Evolutionary conservation across 176 grass and related monocot genomes (phyloP).

Genomic region (Tillandsia fasciculata): DNA sequence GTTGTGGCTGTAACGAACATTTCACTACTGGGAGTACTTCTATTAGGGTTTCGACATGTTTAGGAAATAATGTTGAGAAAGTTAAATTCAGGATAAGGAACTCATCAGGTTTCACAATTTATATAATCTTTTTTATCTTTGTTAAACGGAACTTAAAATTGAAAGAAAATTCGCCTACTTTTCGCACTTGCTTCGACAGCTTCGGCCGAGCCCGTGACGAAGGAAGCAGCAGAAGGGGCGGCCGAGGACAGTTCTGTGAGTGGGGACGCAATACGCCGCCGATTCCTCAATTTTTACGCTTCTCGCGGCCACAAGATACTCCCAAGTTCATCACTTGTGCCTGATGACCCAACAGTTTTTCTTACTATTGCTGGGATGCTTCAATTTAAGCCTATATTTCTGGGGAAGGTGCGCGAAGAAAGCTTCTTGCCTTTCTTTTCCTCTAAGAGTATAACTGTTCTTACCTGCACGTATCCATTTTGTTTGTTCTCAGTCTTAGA

Average conservation of each 20-base stretch:
- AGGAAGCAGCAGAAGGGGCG: constrained; percentile 15
- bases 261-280: constrained; percentile 57
- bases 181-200: neutral
- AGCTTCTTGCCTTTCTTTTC: neutral
- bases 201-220: constrained; percentile 29
- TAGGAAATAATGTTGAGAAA: neutral
- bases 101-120: constrained; percentile 33
- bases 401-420: constrained; percentile 54
- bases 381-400: constrained; percentile 98
- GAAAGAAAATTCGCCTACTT: neutral
- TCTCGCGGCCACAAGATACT: constrained; percentile 76
- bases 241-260: constrained; percentile 23
- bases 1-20: constrained; percentile 15
- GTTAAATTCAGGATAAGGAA: constrained; percentile 12
- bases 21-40: neutral
- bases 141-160: neutral
- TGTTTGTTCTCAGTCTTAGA: no score
- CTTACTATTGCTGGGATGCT: constrained; percentile 98
- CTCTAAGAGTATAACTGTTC: no score
- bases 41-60: constrained; percentile 2
- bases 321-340: constrained; percentile 82
- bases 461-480: no score
- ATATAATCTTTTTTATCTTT: neutral
- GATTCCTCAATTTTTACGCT: constrained; percentile 84
- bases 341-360: constrained; percentile 79